Evolutionary conservation across 2,329 filamentous ascomycete species (phyloP), one percentile per base, ranked within the genome.

Genomic region (Penicillium expansum): DNA sequence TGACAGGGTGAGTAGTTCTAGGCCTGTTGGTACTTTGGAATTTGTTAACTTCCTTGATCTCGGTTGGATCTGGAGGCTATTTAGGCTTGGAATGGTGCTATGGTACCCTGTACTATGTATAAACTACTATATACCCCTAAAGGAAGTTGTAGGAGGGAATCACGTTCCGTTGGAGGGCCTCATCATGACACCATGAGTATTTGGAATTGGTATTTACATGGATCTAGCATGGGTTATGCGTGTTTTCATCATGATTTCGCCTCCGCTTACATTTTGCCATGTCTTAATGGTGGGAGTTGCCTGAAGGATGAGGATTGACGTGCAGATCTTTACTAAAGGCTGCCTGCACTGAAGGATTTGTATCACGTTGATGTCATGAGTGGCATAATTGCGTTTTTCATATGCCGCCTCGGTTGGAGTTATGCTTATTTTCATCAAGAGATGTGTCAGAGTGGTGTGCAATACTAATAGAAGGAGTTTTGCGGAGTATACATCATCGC

Each of bases 111-210:
- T 14, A 10, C 11, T 1, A 18, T 20, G 27, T 32, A 32, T 4
- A 22, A 6, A 22, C 6, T 47, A 47, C 29, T 20, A 20, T 9
- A 13, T 47, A 33, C 20, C 33, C 1, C 20, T 4, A 24, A 29
- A 6, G 27, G 10, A 35, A 16, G 30, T 24, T 49, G 47, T 27
- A 20, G 27, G 16, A 27, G 24, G 47, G 53, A 33, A 44, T 18
- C 29, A 22, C 16, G 33, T 49, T 53, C 48, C 55, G 37, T 24
- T 39, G 33, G 27, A 32, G 53, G 55, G 57, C 57, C 52, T 62
- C 57, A 63, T 62, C 37, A 59, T 63, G 63, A 64, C 62, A 59
- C 32, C 42, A 57, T 51, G 47, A 27, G 45, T 55, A n/a, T 48
- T 47, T 49, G 51, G n/a, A 11, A 42, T 27, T 27, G 22, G 9